Base-by-base conservation (phyloP, 768 basidiomycete genomes). In the Russula compacta region DNA sequence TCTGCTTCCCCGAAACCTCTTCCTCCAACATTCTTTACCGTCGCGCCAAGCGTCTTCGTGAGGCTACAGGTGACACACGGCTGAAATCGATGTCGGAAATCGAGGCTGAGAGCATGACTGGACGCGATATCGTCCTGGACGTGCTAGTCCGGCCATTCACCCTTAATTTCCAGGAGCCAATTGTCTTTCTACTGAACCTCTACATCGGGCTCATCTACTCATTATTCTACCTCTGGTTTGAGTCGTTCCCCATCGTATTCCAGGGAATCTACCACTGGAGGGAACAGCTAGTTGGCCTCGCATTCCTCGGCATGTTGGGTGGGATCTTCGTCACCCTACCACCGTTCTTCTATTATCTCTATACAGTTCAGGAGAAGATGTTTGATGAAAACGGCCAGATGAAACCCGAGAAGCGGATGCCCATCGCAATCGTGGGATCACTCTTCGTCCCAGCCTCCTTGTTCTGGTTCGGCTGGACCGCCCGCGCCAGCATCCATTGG, bases 191-290 rank as follows among this genome's bases (percentile, higher is more conserved):
- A 44, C 67, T 67, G 49, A 73, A 74, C 58, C 57, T 73, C n/a
- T 74, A 73, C 55, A 64, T 72, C 12, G 70, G 66, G 3, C 70
- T 74, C 33, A 67, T 71, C 33, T 74, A 73, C 53, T 69, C 69
- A 10, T 49, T 72, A 33, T 67, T 71, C 42, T 71, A 72, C 65
- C 66, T 73, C 53, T 74, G 71, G 71, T 73, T 73, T 52, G 70
- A 73, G 58, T 70, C 71, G 0, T 74, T 74, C 64, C 68, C 69
- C 17, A 59, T 74, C 19, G 73, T 74, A 11, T 74, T 73, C 63
- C 65, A 60, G 46, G 71, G 56, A 47, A 69, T 71, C 53, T 72
- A 73, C 53, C 70, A 69, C 44, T 74, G 72, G 68, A 70, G 62
- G 52, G 60, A 68, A 9, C 72, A 71, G 12, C 50, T 68, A 24